A percentile compares a stretch with the other conserved stretches of the same genome.
Evolutionary conservation across 2,329 filamentous ascomycete genomes (phyloP).

Genomic region (Fusarium abutilonis): DNA sequence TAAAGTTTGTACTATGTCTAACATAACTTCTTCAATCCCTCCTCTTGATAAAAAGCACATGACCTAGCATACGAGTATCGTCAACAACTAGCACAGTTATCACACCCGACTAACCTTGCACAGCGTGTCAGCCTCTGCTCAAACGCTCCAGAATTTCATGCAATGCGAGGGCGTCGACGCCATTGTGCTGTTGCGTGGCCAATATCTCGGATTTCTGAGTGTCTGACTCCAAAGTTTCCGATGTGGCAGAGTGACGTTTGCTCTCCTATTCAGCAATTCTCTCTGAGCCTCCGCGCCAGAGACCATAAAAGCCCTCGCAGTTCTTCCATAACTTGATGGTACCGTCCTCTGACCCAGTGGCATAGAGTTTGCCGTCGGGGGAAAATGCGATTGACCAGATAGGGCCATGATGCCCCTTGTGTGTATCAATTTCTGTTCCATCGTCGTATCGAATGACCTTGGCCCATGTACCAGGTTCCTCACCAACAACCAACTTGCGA

Average conservation of each 20-base stretch:
- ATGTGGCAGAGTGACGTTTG: conserved; percentile 34
- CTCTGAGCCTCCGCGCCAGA: conserved; percentile 66
- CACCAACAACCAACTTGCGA: conserved; percentile 87
- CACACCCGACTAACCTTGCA: not conserved
- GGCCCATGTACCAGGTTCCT: conserved; percentile 95
- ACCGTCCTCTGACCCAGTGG: conserved; percentile 95
- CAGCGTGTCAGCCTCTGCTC: not conserved
- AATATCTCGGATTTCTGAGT: conserved; percentile 2
- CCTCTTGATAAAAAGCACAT: not conserved
- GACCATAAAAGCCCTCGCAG: conserved; percentile 70
- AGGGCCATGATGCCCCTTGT: conserved; percentile 96
- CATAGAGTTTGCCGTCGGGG: conserved; percentile 94
- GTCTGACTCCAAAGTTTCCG: conserved; percentile 27
- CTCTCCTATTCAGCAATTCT: conserved; percentile 52
- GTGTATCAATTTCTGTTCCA: conserved; percentile 84
- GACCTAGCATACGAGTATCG: not conserved
- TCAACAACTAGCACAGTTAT: not conserved
- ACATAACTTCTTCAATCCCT: conserved; percentile 19
- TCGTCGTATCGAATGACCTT: conserved; percentile 90
- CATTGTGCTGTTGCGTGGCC: conserved; percentile 22
- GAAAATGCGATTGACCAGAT: conserved; percentile 97
- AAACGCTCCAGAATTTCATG: not conserved
- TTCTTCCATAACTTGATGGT: conserved; percentile 94
- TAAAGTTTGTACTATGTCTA: conserved; percentile 30
- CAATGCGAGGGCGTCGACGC: conserved; percentile 18